Evolutionary conservation across 2,329 filamentous ascomycete genomes (phyloP), one percentile per base, ranked within the genome.

Genomic region (Nannizzia gypsea): DNA sequence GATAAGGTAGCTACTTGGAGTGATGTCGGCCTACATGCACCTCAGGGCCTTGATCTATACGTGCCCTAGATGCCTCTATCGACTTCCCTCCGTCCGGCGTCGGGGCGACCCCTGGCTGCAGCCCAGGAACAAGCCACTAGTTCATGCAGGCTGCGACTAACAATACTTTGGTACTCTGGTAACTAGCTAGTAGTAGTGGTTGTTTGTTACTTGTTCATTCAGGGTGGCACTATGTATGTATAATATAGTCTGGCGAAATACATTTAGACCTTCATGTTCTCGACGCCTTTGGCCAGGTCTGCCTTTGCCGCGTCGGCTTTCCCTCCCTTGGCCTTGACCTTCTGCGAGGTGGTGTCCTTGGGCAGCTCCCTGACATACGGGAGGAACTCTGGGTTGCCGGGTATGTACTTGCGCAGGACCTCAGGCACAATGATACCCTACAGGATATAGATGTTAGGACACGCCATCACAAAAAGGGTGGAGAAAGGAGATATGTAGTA

Each of bases 341-440:
- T 85, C 64, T 79, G 74, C 44, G 82, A 84, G 42, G 83, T 86
- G 9, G 81, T 80, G 66, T 90, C 85, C 74, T 92, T 91, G 9
- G 88, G 85, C 40, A 92, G 78, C 66, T 96, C 92, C 77, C 90
- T 93, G 59, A 85, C 83, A 71, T 88, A 99, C 1, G 89, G 88
- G 63, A 99, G 80, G 74, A 96, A 96, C 56, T 92, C 90, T 1
- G 90, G 90, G 44, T 89, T 81, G 36, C 91, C 92, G 1, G 91
- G 90, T 57, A 97, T 86, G 73, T 95, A 97, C 76, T 90, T 92
- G 67, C 89, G 83, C 62, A 96, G 81, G 52, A 87, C 85, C 74
- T 91, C 87, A 0, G 91, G 91, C 36, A 96, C 86, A 60, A 82
- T 81, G 67, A 95, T 80, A 64, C 90, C 89, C 80, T 89, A n/a